Evolutionary conservation across 2,329 filamentous ascomycete species (phyloP), one percentile per base, ranked within the genome.

Genomic region (Mycogone perniciosa): DNA sequence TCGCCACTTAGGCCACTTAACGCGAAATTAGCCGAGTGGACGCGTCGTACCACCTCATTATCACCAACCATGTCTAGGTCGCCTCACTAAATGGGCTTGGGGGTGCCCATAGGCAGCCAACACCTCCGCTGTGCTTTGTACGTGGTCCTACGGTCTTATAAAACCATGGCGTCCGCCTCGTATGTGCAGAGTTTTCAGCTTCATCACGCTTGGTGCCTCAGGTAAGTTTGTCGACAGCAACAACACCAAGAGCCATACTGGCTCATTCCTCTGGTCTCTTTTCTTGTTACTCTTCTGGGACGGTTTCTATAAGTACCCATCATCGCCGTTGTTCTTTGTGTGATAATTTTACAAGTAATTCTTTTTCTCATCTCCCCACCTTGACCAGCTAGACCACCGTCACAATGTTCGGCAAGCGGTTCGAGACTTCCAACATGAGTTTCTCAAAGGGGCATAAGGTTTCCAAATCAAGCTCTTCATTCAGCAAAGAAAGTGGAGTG

Each of bases 401-500:
- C 59, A 61, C 54, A 33, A 80, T 77, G 77, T 80, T 78, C 51
- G 59, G 59, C 58, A 71, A 71, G 62, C 71, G 72, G 53, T 68
- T 69, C 46, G 73, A 77, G 37, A 62, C 64, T 33, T 69, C 70
- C 31, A 74, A 59, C 69, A 76, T 69, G 66, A 80, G 75, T 66
- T 79, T 78, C 52, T 76, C 76, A 47, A 80, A 77, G 56, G 67
- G 72, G 54, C 72, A 48, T 6, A 78, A 77, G 55, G 59, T 60
- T 27, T 71, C 66, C 58, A 79, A 76, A 57, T 75, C 77, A 4
- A 77, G 66, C 59, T 71, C 76, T 2, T 81, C 78, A 1, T 80
- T 81, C 61, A 76, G 71, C 62, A 80, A 77, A 55, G 74, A 75
- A 27, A 67, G 71, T 39, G 78, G 79, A 2, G 67, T 82, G 11